Base-by-base conservation (phyloP, 352 stramenopile genomes). In the Thalassiosira allenii region DNA sequence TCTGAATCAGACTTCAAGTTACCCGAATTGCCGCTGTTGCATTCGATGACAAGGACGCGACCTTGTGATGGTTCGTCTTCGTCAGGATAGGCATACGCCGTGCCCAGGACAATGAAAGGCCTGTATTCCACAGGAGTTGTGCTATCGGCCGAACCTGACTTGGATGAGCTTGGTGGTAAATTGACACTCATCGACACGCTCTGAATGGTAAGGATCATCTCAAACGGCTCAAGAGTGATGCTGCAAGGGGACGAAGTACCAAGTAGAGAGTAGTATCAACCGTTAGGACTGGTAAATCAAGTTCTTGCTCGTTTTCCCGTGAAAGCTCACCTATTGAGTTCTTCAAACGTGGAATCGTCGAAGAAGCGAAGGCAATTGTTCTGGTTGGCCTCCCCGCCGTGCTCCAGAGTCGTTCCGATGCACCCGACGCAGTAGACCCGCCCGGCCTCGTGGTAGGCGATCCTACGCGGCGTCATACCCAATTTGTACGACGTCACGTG, bases 291-390 rank as follows among this genome's bases (percentile, higher is more conserved):
- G n/a, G n/a, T n/a, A n/a, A n/a, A n/a, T n/a, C n/a, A n/a, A n/a
- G n/a, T n/a, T n/a, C n/a, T n/a, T n/a, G n/a, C n/a, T n/a, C n/a
- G n/a, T n/a, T n/a, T n/a, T n/a, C n/a, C n/a, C n/a, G n/a, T n/a
- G n/a, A 20, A 47, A 40, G 67, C 88, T 56, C 77, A 92, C 79
- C 84, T 73, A 63, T 95, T 69, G 29, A 96, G 83, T 73, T 95
- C 89, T 51, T 99, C 97, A 75, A 99, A 99, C 1, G 96, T 98
- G 72, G 97, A 95, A 92, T 99, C 97, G 66, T 99, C 97, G 54
- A 99, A 93, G 66, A 99, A 94, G 25, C 96, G 94, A 61, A 98
- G 92, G 78, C 95, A 98, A 34, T 92, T 92, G 44, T 81, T 79
- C 88, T 90, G 90, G 41, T 79, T 90, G 11, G 78, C 53, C 52